A percentile compares a stretch with the other conserved stretches of the same genome.
Evolutionary conservation across 495 filamentous ascomycete genomes (phyloP).

Genomic region (Aspergillus ostianus): DNA sequence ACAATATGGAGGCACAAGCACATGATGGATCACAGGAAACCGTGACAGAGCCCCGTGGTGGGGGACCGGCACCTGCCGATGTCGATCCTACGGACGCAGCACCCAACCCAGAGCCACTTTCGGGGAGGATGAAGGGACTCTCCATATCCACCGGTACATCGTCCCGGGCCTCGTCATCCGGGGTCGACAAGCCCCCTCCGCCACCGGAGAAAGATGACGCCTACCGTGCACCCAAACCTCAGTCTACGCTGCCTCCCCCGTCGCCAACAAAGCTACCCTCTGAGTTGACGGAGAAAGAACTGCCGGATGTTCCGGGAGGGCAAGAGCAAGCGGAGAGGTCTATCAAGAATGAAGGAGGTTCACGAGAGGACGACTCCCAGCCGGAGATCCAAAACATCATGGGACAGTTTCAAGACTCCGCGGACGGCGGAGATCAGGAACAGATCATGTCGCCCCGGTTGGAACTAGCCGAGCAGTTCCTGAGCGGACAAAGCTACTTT

Average conservation of each 20-base stretch:
- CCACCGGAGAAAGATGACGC: conserved; percentile 49
- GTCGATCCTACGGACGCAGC: conserved; percentile 14
- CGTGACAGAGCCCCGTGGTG: conserved; percentile 4
- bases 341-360: conserved; percentile 47
- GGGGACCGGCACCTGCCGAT: conserved; percentile 10
- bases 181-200: conserved; percentile 30
- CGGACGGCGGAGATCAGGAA: conserved; percentile 62
- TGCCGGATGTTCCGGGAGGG: conserved; percentile 56
- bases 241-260: conserved; percentile 54
- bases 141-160: conserved; percentile 31
- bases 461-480: conserved; percentile 67
- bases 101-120: conserved; percentile 27
- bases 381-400: conserved; percentile 96
- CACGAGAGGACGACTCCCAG: conserved; percentile 65
- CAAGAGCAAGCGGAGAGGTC: conserved; percentile 47
- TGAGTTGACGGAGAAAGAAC: conserved; percentile 48
- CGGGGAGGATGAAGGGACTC: conserved; percentile 34
- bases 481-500: conserved; percentile 62
- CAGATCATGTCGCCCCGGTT: conserved; percentile 82
- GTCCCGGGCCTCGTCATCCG: conserved; percentile 15
- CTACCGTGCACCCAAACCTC: conserved; percentile 65
- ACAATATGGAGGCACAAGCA: conserved; percentile 18
- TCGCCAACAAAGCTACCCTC: conserved; percentile 44
- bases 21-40: conserved; percentile 7
- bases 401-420: conserved; percentile 72